Percentiles rank a stretch among this genome's conserved stretches.
These are phyloP conservation scores for Phytophthora litchii DNA, from an alignment of 352 stramenopile genomes.

Conservation along the genomic window DNA sequence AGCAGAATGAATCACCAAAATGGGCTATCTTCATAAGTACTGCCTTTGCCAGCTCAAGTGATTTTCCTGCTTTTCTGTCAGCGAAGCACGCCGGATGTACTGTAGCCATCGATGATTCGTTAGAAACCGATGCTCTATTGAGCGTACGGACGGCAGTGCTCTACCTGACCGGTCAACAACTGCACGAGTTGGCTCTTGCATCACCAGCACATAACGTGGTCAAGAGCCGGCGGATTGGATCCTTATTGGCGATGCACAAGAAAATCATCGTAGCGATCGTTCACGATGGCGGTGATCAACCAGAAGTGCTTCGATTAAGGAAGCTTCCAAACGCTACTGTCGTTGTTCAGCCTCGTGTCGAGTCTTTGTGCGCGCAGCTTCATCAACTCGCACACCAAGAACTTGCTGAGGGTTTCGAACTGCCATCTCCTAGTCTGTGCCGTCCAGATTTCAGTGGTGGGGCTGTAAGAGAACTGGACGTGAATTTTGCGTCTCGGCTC, in stretches of 20 bases:
- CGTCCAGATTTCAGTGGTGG: slow-evolving; percentile 9
- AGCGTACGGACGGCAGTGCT: slow-evolving; percentile 44
- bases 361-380: slow-evolving; percentile 30
- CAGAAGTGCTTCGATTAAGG: slow-evolving; percentile 28
- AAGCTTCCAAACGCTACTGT: slow-evolving; percentile 38
- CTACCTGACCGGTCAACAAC: slow-evolving; percentile 28
- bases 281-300: slow-evolving; percentile 15
- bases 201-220: slow-evolving; percentile 29
- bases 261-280: slow-evolving; percentile 52
- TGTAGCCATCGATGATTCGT: slow-evolving; percentile 44
- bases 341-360: slow-evolving; percentile 18
- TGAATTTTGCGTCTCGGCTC: slow-evolving; percentile 55
- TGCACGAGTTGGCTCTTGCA: slow-evolving; percentile 27
- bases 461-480: slow-evolving; percentile 37
- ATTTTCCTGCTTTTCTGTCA: slow-evolving; percentile 32
- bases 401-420: slow-evolving; percentile 39
- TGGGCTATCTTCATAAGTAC: slow-evolving; percentile 41
- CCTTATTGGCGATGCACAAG: slow-evolving; percentile 55
- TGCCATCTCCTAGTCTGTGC: slow-evolving; percentile 33
- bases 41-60: slow-evolving; percentile 31
- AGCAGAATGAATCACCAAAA: slow-evolving; percentile 10
- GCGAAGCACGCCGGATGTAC: slow-evolving; percentile 15
- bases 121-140: slow-evolving; percentile 57
- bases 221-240: slow-evolving; percentile 37
- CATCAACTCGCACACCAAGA: slow-evolving; percentile 42